These are phyloP conservation scores for Diplodia corticola DNA, from an alignment of 2,329 filamentous ascomycete genomes.

Conservation along the genomic window DNA sequence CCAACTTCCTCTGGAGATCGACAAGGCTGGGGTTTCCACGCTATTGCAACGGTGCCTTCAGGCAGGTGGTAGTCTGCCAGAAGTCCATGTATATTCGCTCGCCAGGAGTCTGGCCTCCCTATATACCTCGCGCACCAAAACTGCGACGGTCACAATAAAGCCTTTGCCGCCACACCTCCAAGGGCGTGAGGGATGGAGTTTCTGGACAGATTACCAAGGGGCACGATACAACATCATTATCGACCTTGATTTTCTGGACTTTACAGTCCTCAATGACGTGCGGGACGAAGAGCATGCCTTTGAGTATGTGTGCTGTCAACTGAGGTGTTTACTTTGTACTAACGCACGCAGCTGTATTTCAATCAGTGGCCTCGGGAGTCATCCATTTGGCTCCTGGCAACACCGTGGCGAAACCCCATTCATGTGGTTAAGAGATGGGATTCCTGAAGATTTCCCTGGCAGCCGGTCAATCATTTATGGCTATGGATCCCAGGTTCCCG, in stretches of 20 bases:
- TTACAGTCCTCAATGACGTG: background rate
- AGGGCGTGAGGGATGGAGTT: background rate
- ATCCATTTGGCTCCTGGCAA: slow-evolving; percentile 7
- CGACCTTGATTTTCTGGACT: background rate
- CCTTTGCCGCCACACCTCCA: background rate
- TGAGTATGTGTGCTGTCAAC: background rate
- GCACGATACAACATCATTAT: background rate
- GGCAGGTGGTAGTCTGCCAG: background rate
- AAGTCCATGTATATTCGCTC: background rate
- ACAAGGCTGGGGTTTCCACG: background rate
- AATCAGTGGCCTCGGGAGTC: background rate
- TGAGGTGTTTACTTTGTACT: background rate
- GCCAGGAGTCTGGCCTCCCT: background rate
- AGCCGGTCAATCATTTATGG: background rate
- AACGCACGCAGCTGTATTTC: background rate
- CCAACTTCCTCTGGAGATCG: background rate
- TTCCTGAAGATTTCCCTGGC: background rate
- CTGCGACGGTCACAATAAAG: background rate
- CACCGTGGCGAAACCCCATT: background rate
- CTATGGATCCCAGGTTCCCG: background rate
- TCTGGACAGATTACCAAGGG: background rate
- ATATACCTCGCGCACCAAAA: background rate
- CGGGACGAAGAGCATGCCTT: background rate
- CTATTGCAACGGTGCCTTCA: background rate
- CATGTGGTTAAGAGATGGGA: background rate